phyloP scores from a whole-genome alignment of 768 basidiomycete species.

The Tricholoma bakamatsutake region DNA sequence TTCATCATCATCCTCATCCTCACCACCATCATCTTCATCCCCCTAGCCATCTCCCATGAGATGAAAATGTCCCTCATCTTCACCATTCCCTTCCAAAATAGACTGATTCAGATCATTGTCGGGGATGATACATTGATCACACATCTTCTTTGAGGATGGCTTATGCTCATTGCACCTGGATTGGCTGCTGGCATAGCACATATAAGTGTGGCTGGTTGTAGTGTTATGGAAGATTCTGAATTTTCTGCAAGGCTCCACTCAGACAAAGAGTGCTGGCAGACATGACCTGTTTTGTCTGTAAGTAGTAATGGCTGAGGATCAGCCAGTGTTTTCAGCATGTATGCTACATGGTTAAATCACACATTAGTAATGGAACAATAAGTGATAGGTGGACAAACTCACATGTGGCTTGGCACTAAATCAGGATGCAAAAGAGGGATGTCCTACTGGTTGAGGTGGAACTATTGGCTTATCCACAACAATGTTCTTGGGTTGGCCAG shows the following conservation, averaged over 20 bases:
- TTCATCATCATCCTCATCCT: conserved; percentile 28
- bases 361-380: no score
- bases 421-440: no score
- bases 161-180: not conserved
- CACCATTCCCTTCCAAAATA: no score
- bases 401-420: no score
- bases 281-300: not conserved
- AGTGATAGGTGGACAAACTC: no score
- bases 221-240: no score
- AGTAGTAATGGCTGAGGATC: not conserved
- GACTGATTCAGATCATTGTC: not conserved
- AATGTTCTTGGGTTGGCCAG: no score
- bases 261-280: not conserved
- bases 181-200: not conserved
- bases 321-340: not conserved
- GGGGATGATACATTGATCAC: not conserved
- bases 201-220: no score
- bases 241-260: not conserved
- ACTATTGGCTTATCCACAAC: no score
- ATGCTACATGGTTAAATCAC: no score
- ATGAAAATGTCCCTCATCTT: not conserved
- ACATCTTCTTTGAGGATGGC: not conserved
- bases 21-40: no score
- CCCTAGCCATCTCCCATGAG: conserved; percentile 27
- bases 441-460: no score